These are phyloP conservation scores for Russula olivacea DNA, from an alignment of 768 basidiomycete genomes.

Conservation along the genomic window DNA sequence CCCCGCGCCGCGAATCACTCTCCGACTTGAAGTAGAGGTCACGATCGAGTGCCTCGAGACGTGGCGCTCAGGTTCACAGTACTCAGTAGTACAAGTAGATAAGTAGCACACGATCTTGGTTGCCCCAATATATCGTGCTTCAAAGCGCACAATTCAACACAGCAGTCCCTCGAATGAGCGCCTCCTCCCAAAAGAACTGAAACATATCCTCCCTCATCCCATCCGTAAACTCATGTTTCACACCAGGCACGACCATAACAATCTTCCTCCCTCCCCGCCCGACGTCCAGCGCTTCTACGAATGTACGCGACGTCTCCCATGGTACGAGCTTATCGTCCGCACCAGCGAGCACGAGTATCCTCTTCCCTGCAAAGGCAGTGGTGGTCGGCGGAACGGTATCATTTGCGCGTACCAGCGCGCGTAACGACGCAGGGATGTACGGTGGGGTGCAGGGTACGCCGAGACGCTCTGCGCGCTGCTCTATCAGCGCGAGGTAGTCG, in stretches of 20 bases:
- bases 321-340: slow-evolving; percentile 36
- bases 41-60: no score
- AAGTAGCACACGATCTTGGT: no score
- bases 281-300: slow-evolving; percentile 31
- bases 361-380: slow-evolving; percentile 60
- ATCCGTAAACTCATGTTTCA: slow-evolving; percentile 34
- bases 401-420: slow-evolving; percentile 39
- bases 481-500: slow-evolving; percentile 54
- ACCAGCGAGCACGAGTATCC: slow-evolving; percentile 67
- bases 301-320: slow-evolving; percentile 28
- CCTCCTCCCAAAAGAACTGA: slow-evolving; percentile 25
- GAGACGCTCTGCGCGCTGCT: slow-evolving; percentile 44
- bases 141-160: slow-evolving; percentile 1
- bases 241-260: slow-evolving; percentile 30
- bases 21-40: no score
- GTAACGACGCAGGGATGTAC: slow-evolving; percentile 50
- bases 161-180: slow-evolving; percentile 3
- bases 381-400: slow-evolving; percentile 46
- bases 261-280: slow-evolving; percentile 32
- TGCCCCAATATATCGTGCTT: neutral
- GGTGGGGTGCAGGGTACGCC: slow-evolving; percentile 45
- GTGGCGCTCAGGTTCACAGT: no score
- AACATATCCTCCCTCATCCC: slow-evolving; percentile 35
- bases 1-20: no score
- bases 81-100: no score